phyloP scores from a whole-genome alignment of 768 basidiomycete genomes.

The Suillus plorans region DNA sequence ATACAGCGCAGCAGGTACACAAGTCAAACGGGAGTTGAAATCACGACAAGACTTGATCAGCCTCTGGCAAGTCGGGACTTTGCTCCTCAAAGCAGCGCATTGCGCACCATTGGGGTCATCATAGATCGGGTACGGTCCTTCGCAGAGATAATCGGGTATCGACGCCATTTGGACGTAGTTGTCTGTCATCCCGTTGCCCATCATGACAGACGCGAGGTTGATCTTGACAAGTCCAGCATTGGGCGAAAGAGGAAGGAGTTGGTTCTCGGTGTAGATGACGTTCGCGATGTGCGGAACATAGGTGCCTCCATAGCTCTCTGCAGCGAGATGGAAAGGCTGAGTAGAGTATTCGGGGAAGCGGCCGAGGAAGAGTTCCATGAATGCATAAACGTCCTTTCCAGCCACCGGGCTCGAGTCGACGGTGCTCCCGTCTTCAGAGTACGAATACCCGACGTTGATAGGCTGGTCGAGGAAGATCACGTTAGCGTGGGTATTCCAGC shows the following conservation, averaged over 20 bases:
- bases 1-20: conserved; percentile 74
- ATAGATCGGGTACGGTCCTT: conserved; percentile 81
- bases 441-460: conserved; percentile 88
- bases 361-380: conserved; percentile 77
- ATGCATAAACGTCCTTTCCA: conserved; percentile 87
- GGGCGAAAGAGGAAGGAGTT: conserved; percentile 46
- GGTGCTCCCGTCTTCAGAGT: conserved; percentile 68
- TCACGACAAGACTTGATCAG: conserved; percentile 72
- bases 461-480: conserved; percentile 70
- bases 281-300: conserved; percentile 87
- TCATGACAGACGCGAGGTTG: conserved; percentile 80
- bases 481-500: conserved; percentile 80
- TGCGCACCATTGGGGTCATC: conserved; percentile 66
- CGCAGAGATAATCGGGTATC: conserved; percentile 81
- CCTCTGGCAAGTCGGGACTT: conserved; percentile 72
- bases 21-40: conserved; percentile 57
- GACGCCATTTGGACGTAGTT: conserved; percentile 78
- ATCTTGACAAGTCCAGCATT: conserved; percentile 59
- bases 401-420: conserved; percentile 83
- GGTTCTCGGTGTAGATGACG: conserved; percentile 78
- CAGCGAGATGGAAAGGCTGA: conserved; percentile 75
- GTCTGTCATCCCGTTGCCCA: conserved; percentile 88
- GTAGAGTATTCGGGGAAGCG: conserved; percentile 72
- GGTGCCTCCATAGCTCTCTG: conserved; percentile 77
- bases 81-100: conserved; percentile 60